Base-by-base conservation (phyloP, 164 flowering plant species). In the Magnolia officinalis region DNA sequence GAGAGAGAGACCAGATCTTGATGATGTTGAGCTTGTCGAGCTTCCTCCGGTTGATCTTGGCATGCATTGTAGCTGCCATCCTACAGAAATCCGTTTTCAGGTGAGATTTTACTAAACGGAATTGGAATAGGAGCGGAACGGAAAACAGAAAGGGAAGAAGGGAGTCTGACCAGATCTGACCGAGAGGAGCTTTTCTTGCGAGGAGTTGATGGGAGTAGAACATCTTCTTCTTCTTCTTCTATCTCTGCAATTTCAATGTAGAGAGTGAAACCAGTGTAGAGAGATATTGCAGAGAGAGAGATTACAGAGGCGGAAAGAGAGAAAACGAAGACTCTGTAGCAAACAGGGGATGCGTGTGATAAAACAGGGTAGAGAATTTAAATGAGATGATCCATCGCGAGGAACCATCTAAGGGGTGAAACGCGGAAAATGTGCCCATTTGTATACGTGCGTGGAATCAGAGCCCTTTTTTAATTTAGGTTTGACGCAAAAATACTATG, bases 181-280 rank as follows among this genome's bases (percentile, higher is more conserved):
- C 98, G 0, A 92, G 88, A 13, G 98, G 91, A 49, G 94, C 95
- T 82, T 96, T 96, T 63, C 98, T 89, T 67, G 98, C 97, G 0
- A 96, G 90, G 5, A 96, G 90, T 84, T 96, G 98, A 74, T 91
- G 97, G 10, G 97, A 96, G 92, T 90, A 96, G 79, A 96, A 96
- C 99, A 96, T 94, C 50, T 80, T 69, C 19, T 24, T 63, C 19
- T 24, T 63, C 66, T 63, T 63, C 66, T 63, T 63, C 45, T 26
- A 21, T 31, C 26, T 69, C 71, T 37, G 29, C 72, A 29, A 29
- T 21, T n/a, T n/a, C 58, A 49, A 20, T 8, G 24, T 21, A 45
- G 14, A 70, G 49, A 67, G 71, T 18, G 31, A 37, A 2, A 24
- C 4, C 16, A 55, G 16, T 51, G 58, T 0, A 55, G 61, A 1